Evolutionary conservation across 176 grass and related monocot genomes (phyloP), one percentile per base, ranked within the genome.

Genomic region (Thalia dealbata): DNA sequence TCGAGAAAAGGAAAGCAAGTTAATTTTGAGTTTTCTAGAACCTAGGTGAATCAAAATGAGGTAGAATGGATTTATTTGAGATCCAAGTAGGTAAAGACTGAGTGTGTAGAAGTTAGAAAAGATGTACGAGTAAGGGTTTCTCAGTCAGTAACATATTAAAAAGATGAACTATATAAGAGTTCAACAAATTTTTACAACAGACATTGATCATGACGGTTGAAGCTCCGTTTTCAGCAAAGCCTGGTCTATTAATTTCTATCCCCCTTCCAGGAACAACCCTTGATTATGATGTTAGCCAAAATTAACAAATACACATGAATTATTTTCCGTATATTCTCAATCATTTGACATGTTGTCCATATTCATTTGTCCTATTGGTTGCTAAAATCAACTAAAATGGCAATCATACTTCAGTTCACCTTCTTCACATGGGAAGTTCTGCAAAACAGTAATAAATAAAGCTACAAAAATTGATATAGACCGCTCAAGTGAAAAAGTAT

Each of bases 401-500:
- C 13, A 76, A 19, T 18, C 32, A 32, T 24, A 82, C 93, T 90
- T 96, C 69, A 96, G 84, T 78, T 97, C 93, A 22, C 92, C 89
- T 85, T 97, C 93, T 86, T 97, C 89, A 69, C 93, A 97, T 84
- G 89, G 93, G 66, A 97, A 97, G 86, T 92, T 92, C 93, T 92
- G 48, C n/a, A 66, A 14, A 72, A n/a, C 45, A 70, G 3, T 2
- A 80, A 41, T 14, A 73, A 11, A 54, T 50, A 22, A 21, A 70
- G 38, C 26, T 13, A 12, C 24, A 69, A 10, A 6, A 23, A 10
- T 45, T 69, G 3, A 7, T 10, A 72, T 29, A 14, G 32, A 50
- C 13, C 50, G n/a, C 7, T 50, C 3, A 62, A 13, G n/a, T 0
- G 21, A 62, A 2, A 56, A 64, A 11, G 32, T 4, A 12, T 10